phyloP scores from a whole-genome alignment of 2,329 filamentous ascomycete genomes.

The Pseudopithomyces maydicus region DNA sequence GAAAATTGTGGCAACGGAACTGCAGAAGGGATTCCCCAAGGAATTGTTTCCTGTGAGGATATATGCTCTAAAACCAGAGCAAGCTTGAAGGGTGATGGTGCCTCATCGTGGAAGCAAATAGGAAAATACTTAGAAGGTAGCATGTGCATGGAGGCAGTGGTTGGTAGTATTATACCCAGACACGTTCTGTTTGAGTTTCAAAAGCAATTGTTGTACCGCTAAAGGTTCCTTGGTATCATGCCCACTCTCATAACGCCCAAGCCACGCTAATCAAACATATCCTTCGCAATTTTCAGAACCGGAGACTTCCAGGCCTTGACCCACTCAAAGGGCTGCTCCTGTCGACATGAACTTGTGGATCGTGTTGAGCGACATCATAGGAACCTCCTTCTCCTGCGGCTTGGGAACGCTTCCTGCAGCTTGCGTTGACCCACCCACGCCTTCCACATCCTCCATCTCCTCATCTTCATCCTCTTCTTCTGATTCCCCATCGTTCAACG shows the following conservation, averaged over 20 bases:
- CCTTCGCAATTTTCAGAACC: background rate
- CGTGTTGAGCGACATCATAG: conserved; percentile 26
- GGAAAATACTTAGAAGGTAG: too few relatives aligned
- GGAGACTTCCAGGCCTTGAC: background rate
- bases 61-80: conserved; percentile 72
- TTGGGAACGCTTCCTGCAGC: background rate
- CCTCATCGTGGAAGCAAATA: background rate
- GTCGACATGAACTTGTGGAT: conserved; percentile 31
- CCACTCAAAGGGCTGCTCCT: conserved; percentile 18
- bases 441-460: conserved; percentile 14
- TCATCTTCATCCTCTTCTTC: conserved; percentile 13
- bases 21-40: conserved; percentile 67
- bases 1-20: conserved; percentile 53
- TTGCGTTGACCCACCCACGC: background rate
- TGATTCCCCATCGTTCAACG: background rate
- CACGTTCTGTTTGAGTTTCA: background rate
- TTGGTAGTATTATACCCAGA: conserved; percentile 3
- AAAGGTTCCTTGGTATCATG: conserved; percentile 2
- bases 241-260: conserved; percentile 2
- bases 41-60: conserved; percentile 74
- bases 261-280: background rate
- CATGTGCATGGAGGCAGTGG: background rate
- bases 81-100: background rate
- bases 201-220: background rate
- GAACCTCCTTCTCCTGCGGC: conserved; percentile 20